Conservation (phyloP, 768 basidiomycete species). For the Podaxis sp. region DNA sequence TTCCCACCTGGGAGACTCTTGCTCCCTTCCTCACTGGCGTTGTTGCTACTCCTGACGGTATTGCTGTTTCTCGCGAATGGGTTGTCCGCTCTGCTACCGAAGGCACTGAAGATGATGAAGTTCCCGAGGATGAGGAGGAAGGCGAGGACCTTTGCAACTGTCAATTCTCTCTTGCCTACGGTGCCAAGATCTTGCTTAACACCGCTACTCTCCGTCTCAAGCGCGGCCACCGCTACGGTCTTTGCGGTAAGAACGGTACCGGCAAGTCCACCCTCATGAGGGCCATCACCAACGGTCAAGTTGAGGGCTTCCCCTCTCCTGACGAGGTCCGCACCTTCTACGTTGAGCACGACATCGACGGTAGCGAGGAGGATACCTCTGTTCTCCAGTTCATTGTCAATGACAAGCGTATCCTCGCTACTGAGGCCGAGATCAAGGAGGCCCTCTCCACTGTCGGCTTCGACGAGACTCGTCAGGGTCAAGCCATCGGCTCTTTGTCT, state of each 20-base stretch:
- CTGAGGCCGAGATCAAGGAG: slow-evolving; percentile 68
- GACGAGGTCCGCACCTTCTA: slow-evolving; percentile 98
- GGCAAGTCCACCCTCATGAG: slow-evolving; percentile 96
- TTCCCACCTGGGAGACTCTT: slow-evolving; percentile 83
- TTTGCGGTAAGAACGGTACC: slow-evolving; percentile 98
- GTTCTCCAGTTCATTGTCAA: slow-evolving; percentile 85
- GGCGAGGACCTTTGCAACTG: slow-evolving; percentile 99
- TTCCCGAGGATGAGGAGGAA: slow-evolving; percentile 89
- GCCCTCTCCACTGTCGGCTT: slow-evolving; percentile 93
- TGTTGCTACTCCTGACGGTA: slow-evolving; percentile 61
- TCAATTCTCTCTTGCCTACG: slow-evolving; percentile 98
- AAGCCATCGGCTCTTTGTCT: slow-evolving; percentile 86
- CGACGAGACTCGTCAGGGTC: slow-evolving; percentile 79
- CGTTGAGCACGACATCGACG: slow-evolving; percentile 99
- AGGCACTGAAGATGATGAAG: slow-evolving; percentile 65
- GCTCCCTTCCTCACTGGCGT: slow-evolving; percentile 74
- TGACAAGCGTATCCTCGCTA: slow-evolving; percentile 80
- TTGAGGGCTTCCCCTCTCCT: slow-evolving; percentile 97
- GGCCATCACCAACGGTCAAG: slow-evolving; percentile 92
- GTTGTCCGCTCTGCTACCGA: slow-evolving; percentile 87
- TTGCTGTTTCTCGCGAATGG: slow-evolving; percentile 77
- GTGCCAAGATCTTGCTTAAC: slow-evolving; percentile 98
- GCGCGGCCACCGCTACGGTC: slow-evolving; percentile 98
- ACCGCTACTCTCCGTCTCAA: slow-evolving; percentile 96
- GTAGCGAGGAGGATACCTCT: slow-evolving; percentile 88